Base-by-base conservation (phyloP, 2,329 filamentous ascomycete species). In the Exserohilum turcica region DNA sequence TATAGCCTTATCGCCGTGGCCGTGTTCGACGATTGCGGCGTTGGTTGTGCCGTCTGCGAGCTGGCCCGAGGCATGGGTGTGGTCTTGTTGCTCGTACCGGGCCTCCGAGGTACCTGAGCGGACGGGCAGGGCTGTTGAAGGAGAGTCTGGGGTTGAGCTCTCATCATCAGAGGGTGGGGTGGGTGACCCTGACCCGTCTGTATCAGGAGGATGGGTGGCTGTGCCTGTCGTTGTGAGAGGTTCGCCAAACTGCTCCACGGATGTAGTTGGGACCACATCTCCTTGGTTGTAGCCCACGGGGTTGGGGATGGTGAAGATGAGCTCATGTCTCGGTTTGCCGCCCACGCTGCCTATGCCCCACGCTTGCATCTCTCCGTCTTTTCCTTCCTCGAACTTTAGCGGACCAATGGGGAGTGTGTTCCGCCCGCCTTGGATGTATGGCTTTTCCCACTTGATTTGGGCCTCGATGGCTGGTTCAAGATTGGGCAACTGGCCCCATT, bases 401-500 rank as follows among this genome's bases (percentile, higher is more conserved):
- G 79, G 79, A 0, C 79, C 79, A 16, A 71, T 78, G 1, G 79
- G 79, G 18, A 80, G 65, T 6, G 78, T 80, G 24, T 74, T 72
- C 33, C 60, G 61, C 18, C 73, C 73, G 24, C 70, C 63, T 35
- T 76, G 64, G 3, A 54, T 59, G 21, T 54, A 51, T 6, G 72
- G 68, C 3, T 61, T 63, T 36, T 71, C 71, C 78, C 79, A 81
- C 27, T 74, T 66, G 29, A 81, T 62, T 9, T 64, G 66, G 6
- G 71, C 58, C n/a, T 74, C 70, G 32, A 81, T 79, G 10, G 61
- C 66, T 0, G 77, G 74, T 53, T 96, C 92, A n/a, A 92, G 76
- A 45, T 85, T 82, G 6, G 89, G 87, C 74, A 87, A 79, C 56
- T 90, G 84, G 48, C 91, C 91, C 77, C 89, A 97, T 43, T 83